These are phyloP conservation scores for Arthrobotrys conoides DNA, from an alignment of 2,329 filamentous ascomycete species.

Conservation along the genomic window DNA sequence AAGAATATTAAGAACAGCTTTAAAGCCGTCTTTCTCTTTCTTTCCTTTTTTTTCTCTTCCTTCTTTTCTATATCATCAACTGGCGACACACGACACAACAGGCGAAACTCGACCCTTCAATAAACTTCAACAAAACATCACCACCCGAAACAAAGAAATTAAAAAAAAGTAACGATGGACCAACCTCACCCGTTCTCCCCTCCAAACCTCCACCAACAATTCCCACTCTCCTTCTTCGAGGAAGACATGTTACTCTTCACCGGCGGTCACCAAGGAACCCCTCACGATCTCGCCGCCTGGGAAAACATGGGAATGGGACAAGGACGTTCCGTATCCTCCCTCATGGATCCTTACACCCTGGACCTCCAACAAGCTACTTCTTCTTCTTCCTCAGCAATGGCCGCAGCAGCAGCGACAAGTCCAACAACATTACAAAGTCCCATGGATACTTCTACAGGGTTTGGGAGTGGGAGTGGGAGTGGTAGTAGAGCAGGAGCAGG, in stretches of 20 bases:
- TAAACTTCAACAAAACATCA: background rate
- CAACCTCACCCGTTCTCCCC: conserved; percentile 53
- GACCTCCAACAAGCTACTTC: conserved; percentile 17
- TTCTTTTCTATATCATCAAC: background rate
- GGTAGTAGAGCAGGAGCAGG: conserved; percentile 22
- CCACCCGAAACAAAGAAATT: too few relatives aligned
- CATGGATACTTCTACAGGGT: conserved; percentile 21
- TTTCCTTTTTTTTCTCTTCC: conserved; percentile 5
- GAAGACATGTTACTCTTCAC: conserved; percentile 60
- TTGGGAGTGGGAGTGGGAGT: background rate
- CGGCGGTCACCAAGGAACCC: conserved; percentile 26
- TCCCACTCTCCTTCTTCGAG: conserved; percentile 60
- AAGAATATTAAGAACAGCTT: background rate
- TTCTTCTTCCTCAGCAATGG: too few relatives aligned
- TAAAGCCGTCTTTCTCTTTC: conserved; percentile 12
- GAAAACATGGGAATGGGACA: conserved; percentile 60
- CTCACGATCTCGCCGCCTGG: conserved; percentile 49
- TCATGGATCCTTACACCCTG: conserved; percentile 58
- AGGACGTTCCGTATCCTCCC: conserved; percentile 57
- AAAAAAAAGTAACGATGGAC: conserved; percentile 18
- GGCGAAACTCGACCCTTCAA: background rate
- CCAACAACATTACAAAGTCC: conserved; percentile 44
- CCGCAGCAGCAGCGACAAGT: conserved; percentile 13
- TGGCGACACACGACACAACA: too few relatives aligned
- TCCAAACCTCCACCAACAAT: conserved; percentile 31